These are phyloP conservation scores for Ustilago crameri DNA, from an alignment of 1,284 basidiomycete species.

Conservation along the genomic window DNA sequence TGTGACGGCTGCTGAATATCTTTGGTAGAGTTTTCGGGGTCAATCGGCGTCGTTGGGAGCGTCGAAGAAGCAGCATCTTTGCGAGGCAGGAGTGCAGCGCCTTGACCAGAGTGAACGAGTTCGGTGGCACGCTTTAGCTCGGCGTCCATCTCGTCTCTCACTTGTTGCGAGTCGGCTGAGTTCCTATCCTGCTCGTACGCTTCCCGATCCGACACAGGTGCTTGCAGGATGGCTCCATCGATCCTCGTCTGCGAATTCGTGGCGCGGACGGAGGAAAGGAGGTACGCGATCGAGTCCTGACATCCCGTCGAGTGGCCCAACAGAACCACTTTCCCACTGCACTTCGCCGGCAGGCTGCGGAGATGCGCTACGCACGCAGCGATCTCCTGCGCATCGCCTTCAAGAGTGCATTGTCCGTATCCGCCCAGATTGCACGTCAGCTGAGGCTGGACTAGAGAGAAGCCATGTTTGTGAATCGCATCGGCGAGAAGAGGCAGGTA, in stretches of 20 bases:
- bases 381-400: slow-evolving; percentile 64
- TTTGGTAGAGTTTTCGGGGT: slow-evolving; percentile 1
- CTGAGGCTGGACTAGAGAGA: slow-evolving; percentile 56
- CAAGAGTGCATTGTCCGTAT: slow-evolving; percentile 54
- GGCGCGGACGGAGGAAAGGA: slow-evolving; percentile 22
- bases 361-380: slow-evolving; percentile 45
- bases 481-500: slow-evolving; percentile 49
- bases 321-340: slow-evolving; percentile 49
- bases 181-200: slow-evolving; percentile 38
- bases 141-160: slow-evolving; percentile 14
- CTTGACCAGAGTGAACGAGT: slow-evolving; percentile 19
- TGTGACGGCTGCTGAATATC: neutral
- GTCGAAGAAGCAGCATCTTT: neutral
- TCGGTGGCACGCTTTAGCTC: slow-evolving; percentile 27
- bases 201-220: slow-evolving; percentile 63
- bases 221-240: slow-evolving; percentile 61
- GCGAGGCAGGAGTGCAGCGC: slow-evolving; percentile 27
- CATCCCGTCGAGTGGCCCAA: slow-evolving; percentile 67
- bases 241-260: slow-evolving; percentile 12
- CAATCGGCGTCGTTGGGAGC: slow-evolving; percentile 17
- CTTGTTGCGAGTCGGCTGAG: neutral
- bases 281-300: slow-evolving; percentile 58
- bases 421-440: slow-evolving; percentile 60
- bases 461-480: slow-evolving; percentile 25
- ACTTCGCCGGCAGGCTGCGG: slow-evolving; percentile 10